A percentile compares a stretch with the other conserved stretches of the same genome.
These are phyloP conservation scores for Alternaria infectoria DNA, from an alignment of 2,329 filamentous ascomycete genomes.

Conservation along the genomic window DNA sequence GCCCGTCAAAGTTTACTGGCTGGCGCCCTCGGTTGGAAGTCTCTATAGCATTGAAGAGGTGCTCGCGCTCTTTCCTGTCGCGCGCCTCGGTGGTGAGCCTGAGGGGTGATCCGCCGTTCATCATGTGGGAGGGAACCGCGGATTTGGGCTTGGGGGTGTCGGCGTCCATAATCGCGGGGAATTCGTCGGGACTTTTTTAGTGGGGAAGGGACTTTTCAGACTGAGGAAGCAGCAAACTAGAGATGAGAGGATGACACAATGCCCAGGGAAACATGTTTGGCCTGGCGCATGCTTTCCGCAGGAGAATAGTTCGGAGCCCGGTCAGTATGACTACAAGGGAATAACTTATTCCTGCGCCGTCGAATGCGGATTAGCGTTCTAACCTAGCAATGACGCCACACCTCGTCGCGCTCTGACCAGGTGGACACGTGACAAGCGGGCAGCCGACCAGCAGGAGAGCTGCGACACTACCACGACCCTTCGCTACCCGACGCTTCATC, in stretches of 20 bases:
- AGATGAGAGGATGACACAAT: slow-evolving; percentile 10
- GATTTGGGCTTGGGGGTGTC: slow-evolving; percentile 55
- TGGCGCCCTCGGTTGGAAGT: slow-evolving; percentile 60
- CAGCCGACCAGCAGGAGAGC: not conserved
- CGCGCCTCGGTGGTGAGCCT: slow-evolving; percentile 55
- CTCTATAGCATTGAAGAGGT: slow-evolving; percentile 64
- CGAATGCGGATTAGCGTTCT: slow-evolving; percentile 19
- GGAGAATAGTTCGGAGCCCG: slow-evolving; percentile 3
- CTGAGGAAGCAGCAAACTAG: slow-evolving; percentile 2
- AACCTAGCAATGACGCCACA: slow-evolving; percentile 11
- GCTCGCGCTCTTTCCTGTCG: slow-evolving; percentile 61
- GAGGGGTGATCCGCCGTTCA: slow-evolving; percentile 62
- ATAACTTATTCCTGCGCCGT: slow-evolving; percentile 19
- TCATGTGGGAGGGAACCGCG: slow-evolving; percentile 62
- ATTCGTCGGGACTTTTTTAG: not conserved
- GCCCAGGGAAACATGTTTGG: slow-evolving; percentile 16
- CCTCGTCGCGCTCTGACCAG: not conserved
- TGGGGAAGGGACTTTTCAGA: not conserved
- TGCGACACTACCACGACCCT: not conserved
- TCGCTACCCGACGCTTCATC: slow-evolving; percentile 2
- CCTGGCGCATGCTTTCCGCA: slow-evolving; percentile 21
- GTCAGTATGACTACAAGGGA: slow-evolving; percentile 22
- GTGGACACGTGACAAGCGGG: slow-evolving; percentile 7
- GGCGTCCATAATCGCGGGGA: slow-evolving; percentile 50
- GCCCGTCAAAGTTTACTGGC: slow-evolving; percentile 53